Evolutionary conservation across 2,329 filamentous ascomycete genomes (phyloP), one percentile per base, ranked within the genome.

Genomic region (Alternaria brassicae): DNA sequence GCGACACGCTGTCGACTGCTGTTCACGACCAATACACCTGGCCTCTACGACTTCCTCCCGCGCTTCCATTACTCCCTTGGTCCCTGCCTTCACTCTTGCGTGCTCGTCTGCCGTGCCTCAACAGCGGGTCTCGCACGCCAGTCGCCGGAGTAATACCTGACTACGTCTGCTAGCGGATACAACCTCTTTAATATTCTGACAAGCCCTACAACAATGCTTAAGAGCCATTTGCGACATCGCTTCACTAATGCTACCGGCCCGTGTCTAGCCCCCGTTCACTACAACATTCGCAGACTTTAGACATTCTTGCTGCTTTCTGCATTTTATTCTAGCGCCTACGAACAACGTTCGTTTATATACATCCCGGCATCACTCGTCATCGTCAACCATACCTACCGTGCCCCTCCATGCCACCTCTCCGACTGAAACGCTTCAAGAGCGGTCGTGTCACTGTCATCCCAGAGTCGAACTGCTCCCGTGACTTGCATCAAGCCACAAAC

Each of bases 191-290:
- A 70, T 72, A 63, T 69, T 65, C 67, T 71, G 68, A 66, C 70
- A 66, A 71, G 66, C 71, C 71, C 74, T 78, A 75, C 72, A 67
- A 78, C 76, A 71, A 78, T 77, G 76, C 72, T 71, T 66, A 67
- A 71, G 66, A 65, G 68, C 66, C 67, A 63, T 73, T 72, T 75
- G 75, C 75, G 74, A 78, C 71, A 76, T 78, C 71, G 72, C 60
- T 73, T 67, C 68, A 67, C 71, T 67, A 66, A 70, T 75, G 68
- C 68, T 67, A 68, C 69, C 70, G 71, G 69, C 72, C 69, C 67
- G 70, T 71, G 63, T 73, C 67, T 69, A 72, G 56, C 68, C 60
- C 71, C 66, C 65, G 66, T 73, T 67, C 68, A 68, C 72, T 73
- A 65, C 71, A 58, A 63, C 34, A 44, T 67, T 61, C 67, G 65